These are phyloP conservation scores for Gamsiella multidivaricata DNA, from an alignment of 192 early-diverging fungal genomes.

Conservation along the genomic window DNA sequence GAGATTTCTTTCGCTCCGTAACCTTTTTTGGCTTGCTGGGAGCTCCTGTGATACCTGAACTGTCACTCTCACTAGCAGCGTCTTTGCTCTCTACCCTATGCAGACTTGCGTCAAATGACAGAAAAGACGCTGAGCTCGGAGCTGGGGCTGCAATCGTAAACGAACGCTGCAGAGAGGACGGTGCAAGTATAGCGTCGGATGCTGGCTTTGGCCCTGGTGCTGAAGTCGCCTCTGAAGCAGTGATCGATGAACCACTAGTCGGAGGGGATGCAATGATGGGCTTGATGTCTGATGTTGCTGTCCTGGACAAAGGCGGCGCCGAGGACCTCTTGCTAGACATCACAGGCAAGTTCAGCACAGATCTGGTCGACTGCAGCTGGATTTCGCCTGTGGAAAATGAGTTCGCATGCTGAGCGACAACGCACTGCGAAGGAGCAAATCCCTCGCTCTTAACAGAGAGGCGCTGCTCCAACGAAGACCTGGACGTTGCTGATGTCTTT, in stretches of 20 bases:
- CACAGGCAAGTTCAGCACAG: slow-evolving; percentile 13
- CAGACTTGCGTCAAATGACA: slow-evolving; percentile 32
- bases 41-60: slow-evolving; percentile 23
- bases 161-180: slow-evolving; percentile 6
- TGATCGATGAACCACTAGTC: background rate
- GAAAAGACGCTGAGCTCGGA: slow-evolving; percentile 23
- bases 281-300: background rate
- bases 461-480: slow-evolving; percentile 27
- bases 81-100: slow-evolving; percentile 43
- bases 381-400: slow-evolving; percentile 45
- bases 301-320: slow-evolving; percentile 33
- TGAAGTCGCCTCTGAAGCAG: background rate
- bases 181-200: background rate
- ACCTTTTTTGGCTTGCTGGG: slow-evolving; percentile 19
- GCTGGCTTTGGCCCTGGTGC: background rate
- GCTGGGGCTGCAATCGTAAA: slow-evolving; percentile 5
- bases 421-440: slow-evolving; percentile 23
- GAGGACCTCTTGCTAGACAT: slow-evolving; percentile 26
- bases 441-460: slow-evolving; percentile 11
- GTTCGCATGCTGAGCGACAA: slow-evolving; percentile 27
- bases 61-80: slow-evolving; percentile 40
- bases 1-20: slow-evolving; percentile 28
- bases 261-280: background rate
- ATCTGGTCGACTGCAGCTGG: slow-evolving; percentile 20
- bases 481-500: background rate